Base-by-base conservation (phyloP, 176 grass and related monocot species). In the Phoenix roebelenii region DNA sequence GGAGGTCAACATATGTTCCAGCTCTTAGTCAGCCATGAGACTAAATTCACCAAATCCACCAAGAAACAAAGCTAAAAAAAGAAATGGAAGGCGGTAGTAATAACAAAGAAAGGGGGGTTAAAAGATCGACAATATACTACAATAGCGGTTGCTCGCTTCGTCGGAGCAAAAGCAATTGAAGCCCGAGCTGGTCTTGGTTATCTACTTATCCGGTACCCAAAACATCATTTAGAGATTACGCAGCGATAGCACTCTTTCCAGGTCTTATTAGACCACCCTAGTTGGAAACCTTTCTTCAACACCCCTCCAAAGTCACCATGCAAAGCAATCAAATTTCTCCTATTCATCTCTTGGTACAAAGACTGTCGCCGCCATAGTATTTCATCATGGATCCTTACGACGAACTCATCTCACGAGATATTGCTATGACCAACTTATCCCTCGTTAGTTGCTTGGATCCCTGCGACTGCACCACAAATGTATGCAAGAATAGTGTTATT, bases 391-490 rank as follows among this genome's bases (percentile, higher is more conserved):
- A 22, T 55, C 5, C 10, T 19, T 20, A 57, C 16, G 28, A 17
- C 1, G 9, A 18, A 3, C 65, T 68, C 26, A 54, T 22, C 5
- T 68, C 28, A 57, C 4, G 52, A 23, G 65, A 15, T 15, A 68
- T 15, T 4, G 28, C 52, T 19, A 52, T 28, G n/a, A 68, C 55
- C 22, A 68, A 25, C 51, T 68, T 55, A 17, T 57, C 65, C 52
- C 55, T 68, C 2, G 18, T 68, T 0, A 39, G 51, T 1, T 22
- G 4, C 52, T 68, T n/a, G 3, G 51, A 15, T 1, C 25, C 65
- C 6, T 25, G n/a, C n/a, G 51, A 48, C 1, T 68, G 35, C 18
- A 68, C 65, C 28, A 56, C 29, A 18, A 68, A 68, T 1, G 65
- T 68, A 25, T 57, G 65, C 17, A 56, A 28, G n/a, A 68, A 68